Conservation (phyloP, 768 basidiomycete species). For the Dictyophora rubrovolvata region DNA sequence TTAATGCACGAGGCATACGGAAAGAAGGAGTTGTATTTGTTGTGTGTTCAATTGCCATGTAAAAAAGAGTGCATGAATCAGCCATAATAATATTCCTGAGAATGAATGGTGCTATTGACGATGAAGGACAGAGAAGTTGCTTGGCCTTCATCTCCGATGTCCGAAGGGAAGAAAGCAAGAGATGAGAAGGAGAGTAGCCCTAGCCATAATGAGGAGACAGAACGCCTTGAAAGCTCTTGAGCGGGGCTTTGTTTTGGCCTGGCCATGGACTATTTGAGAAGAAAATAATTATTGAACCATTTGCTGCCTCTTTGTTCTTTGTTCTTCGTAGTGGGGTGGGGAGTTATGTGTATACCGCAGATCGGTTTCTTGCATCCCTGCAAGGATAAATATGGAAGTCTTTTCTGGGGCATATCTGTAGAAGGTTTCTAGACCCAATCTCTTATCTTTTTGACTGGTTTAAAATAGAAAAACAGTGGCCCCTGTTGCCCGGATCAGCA, state of each 20-base stretch:
- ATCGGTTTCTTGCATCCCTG: too few relatives aligned
- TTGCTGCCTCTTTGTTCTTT: too few relatives aligned
- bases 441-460: neutral
- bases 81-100: neutral
- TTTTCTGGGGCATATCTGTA: neutral
- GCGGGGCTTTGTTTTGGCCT: too few relatives aligned
- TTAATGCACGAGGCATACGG: neutral
- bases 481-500: neutral
- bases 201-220: neutral
- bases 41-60: neutral
- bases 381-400: too few relatives aligned
- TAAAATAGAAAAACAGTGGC: neutral
- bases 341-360: too few relatives aligned
- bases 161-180: neutral
- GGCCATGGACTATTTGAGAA: too few relatives aligned
- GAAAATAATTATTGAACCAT: too few relatives aligned
- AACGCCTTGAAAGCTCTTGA: too few relatives aligned
- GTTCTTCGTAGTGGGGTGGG: too few relatives aligned
- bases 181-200: neutral
- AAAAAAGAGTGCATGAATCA: neutral
- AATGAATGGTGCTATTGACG: too few relatives aligned
- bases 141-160: neutral
- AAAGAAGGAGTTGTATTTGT: neutral
- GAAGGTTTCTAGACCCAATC: neutral
- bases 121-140: neutral